These are phyloP conservation scores for Exophiala xenobiotica DNA, from an alignment of 2,329 filamentous ascomycete species.

Conservation along the genomic window DNA sequence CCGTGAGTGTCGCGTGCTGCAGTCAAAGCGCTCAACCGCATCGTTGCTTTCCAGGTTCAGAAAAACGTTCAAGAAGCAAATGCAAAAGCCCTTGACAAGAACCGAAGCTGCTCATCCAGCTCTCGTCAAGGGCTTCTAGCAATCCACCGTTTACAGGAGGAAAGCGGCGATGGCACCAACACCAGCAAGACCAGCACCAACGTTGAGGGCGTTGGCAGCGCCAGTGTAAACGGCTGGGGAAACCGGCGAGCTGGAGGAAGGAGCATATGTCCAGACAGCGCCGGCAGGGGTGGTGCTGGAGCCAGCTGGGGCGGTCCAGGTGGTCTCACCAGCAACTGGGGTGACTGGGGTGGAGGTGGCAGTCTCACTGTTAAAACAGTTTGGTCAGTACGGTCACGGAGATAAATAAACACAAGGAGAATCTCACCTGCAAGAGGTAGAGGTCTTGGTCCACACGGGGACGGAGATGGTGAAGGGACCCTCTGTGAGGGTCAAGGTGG, in stretches of 20 bases:
- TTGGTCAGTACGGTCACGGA: not conserved
- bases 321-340: conserved; percentile 4
- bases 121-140: conserved; percentile 6
- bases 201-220: conserved; percentile 29
- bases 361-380: conserved; percentile 5
- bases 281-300: conserved; percentile 1
- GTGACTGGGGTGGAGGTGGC: conserved; percentile 11
- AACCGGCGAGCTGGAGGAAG: conserved; percentile 15
- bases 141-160: conserved; percentile 28
- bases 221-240: conserved; percentile 27
- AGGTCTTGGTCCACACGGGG: conserved; percentile 29
- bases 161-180: conserved; percentile 31
- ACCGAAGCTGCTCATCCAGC: conserved; percentile 1
- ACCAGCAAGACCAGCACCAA: conserved; percentile 32
- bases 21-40: not conserved
- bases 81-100: conserved; percentile 5
- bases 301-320: conserved; percentile 2
- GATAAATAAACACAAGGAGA: conserved; percentile 2
- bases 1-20: conserved; percentile 1
- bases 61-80: conserved; percentile 21
- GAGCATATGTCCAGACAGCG: conserved; percentile 9
- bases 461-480: conserved; percentile 33
- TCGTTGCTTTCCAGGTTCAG: conserved; percentile 1
- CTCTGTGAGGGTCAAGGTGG: conserved; percentile 33
- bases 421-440: conserved; percentile 28